These are phyloP conservation scores for Aspergillus baeticus DNA, from an alignment of 495 filamentous ascomycete genomes.

Conservation along the genomic window DNA sequence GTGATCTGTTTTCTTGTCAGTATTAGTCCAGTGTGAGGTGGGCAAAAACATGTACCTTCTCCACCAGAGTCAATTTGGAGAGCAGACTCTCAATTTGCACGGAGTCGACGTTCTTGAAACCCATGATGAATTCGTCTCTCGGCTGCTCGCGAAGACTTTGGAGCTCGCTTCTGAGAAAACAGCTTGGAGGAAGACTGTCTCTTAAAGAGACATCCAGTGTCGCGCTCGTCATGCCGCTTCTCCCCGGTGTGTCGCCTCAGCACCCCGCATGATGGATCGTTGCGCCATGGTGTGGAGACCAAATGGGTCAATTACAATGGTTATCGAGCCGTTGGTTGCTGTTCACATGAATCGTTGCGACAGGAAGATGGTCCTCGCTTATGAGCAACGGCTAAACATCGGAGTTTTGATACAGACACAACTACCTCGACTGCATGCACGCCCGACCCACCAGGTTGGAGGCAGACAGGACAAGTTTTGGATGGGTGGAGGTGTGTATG, in stretches of 20 bases:
- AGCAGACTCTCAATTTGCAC: conserved; percentile 4
- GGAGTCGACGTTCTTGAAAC: not conserved
- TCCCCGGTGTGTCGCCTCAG: not conserved
- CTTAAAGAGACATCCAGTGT: not conserved
- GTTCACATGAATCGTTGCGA: not conserved
- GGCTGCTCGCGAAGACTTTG: not conserved
- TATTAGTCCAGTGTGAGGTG: not conserved
- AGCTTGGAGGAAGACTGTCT: not conserved
- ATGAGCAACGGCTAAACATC: not conserved
- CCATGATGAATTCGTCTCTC: not conserved
- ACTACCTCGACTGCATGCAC: too few relatives aligned
- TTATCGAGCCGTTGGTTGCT: not conserved
- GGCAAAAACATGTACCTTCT: not conserved
- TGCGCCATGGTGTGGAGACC: not conserved
- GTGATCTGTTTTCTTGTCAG: not conserved
- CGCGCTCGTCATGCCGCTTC: not conserved
- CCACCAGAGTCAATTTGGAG: conserved; percentile 1
- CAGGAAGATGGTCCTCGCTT: not conserved
- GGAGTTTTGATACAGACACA: too few relatives aligned
- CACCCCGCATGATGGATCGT: not conserved
- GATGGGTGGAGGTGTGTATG: too few relatives aligned
- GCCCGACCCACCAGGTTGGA: too few relatives aligned
- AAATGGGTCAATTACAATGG: not conserved
- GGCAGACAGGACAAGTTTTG: too few relatives aligned
- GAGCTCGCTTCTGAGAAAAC: not conserved